These are phyloP conservation scores for Phytophthora brassicae DNA, from an alignment of 352 stramenopile genomes.

Conservation along the genomic window DNA sequence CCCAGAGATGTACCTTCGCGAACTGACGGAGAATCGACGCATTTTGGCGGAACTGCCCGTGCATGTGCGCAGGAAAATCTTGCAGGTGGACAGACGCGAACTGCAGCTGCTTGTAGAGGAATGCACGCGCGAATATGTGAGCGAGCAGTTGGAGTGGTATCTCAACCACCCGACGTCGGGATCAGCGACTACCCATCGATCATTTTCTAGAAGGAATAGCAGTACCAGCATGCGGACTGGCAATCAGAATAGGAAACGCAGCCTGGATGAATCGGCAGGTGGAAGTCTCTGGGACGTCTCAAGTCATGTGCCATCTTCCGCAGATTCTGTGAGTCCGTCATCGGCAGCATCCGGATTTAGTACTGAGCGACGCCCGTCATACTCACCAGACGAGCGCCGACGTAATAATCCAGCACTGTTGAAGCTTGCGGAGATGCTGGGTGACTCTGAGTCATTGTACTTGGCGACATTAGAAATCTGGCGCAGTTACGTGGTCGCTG, in stretches of 20 bases:
- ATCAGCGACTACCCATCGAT: constrained; percentile 13
- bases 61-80: constrained; percentile 82
- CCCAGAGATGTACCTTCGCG: constrained; percentile 69
- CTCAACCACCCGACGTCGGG: constrained; percentile 41
- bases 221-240: constrained; percentile 18
- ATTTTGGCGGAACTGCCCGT: constrained; percentile 79
- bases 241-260: constrained; percentile 33
- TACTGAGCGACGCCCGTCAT: constrained; percentile 30
- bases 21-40: constrained; percentile 80
- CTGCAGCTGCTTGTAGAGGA: constrained; percentile 75
- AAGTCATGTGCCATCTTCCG: constrained; percentile 64
- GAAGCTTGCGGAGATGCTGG: constrained; percentile 78
- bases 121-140: constrained; percentile 74
- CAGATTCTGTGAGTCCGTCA: constrained; percentile 25
- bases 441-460: constrained; percentile 83
- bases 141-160: constrained; percentile 71
- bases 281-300: constrained; percentile 66
- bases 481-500: constrained; percentile 71
- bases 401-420: constrained; percentile 64
- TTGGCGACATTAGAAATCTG: constrained; percentile 77
- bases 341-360: constrained; percentile 29
- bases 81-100: constrained; percentile 69
- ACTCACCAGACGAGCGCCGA: constrained; percentile 65
- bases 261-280: constrained; percentile 32
- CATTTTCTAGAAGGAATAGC: constrained; percentile 30